Base-by-base conservation (phyloP, 768 basidiomycete genomes). In the Dictyophora rubrovolvata region DNA sequence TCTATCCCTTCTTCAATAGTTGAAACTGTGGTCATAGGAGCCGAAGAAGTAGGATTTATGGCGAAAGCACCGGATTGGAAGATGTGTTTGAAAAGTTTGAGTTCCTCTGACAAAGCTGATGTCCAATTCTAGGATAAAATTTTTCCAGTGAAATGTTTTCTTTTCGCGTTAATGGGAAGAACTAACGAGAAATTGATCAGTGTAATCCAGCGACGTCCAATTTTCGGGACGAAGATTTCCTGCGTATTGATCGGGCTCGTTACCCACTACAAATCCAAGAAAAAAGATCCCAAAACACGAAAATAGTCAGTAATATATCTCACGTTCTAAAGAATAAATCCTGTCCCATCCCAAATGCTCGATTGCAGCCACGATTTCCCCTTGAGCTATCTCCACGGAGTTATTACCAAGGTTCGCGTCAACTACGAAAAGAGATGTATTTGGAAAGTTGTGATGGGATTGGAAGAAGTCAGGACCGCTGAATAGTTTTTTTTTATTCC, bases 331-430 rank as follows among this genome's bases (percentile, higher is more conserved):
- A 1, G 69, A 66, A 5, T 61, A 61, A 20, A 70, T 66, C 33
- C 64, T 35, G 42, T 67, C 62, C 62, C 62, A 62, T 0, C 68
- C 68, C 20, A 70, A 58, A 22, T 63, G 35, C 17, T 67, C 42
- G 8, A 68, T 55, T 1, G 66, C 66, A 11, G 69, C 69, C 21
- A 51, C 37, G 11, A 68, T 63, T 49, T 70, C 61, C 34, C 65
- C 63, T 20, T 62, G 59, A 1, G 70, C 70, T 22, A 68, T 65
- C 6, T 60, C 58, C 37, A 68, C 63, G 16, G 69, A 65, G 56
- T 68, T 59, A 48, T 71, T 71, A 1, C 68, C 70, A 11, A 71
- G 63, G 61, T 71, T 71, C 35, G 70, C 66, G 21, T 61, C 63
- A n/a, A 65, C 60, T 7, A 69, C 64, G 54, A 68, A 64, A 35